phyloP scores from a whole-genome alignment of 129 eudicot genomes.

The carrot (Daucus carota) region DH1_v3.0 NC_030383.2:11318001-11318500 shows the following conservation, averaged over 20 bases:
- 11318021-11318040: neutral
- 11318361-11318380: neutral
- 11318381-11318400: neutral
- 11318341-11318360: neutral
- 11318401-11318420: neutral
- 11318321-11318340: neutral
- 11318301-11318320: neutral
- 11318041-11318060: neutral
- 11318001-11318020: neutral
- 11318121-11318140: neutral
- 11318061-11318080: neutral
- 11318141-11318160: neutral
- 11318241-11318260: neutral
- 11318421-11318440: conserved; percentile 97
- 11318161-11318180: no score
- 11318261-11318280: neutral
- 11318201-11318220: neutral
- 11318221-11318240: neutral
- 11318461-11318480: conserved; percentile 90
- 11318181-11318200: neutral
- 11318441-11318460: conserved; percentile 97
- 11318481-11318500: conserved; percentile 51
- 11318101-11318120: neutral
- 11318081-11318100: no score
- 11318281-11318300: neutral